Percentiles rank a stretch among this genome's conserved stretches.
Evolutionary conservation across 805 yeast species (phyloP).

Genomic region (Myxozyma mucilagina): DNA sequence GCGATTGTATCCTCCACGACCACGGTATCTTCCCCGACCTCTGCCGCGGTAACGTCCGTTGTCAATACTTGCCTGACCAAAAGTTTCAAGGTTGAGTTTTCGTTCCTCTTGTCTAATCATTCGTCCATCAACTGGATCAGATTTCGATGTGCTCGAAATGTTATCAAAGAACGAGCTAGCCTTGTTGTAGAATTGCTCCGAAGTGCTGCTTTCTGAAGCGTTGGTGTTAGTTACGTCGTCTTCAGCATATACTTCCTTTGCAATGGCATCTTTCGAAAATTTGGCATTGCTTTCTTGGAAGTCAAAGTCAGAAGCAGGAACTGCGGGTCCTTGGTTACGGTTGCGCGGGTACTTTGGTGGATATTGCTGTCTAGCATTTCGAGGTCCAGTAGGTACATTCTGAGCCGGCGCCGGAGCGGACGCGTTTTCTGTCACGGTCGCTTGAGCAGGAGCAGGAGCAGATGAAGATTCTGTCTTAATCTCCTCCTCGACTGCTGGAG

Average conservation of each 20-base stretch:
- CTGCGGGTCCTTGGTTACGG: background rate
- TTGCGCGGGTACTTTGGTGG: slow-evolving; percentile 8
- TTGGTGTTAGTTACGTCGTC: slow-evolving; percentile 39
- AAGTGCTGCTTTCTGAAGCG: slow-evolving; percentile 34
- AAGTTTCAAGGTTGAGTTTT: slow-evolving; percentile 73
- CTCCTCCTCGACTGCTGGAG: slow-evolving; percentile 22
- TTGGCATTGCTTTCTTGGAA: slow-evolving; percentile 73
- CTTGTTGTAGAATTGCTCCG: slow-evolving; percentile 61
- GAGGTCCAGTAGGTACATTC: background rate
- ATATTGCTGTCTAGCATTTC: background rate
- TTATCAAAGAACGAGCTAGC: slow-evolving; percentile 86
- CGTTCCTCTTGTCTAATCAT: slow-evolving; percentile 76
- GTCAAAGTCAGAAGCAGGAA: slow-evolving; percentile 66
- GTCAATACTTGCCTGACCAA: slow-evolving; percentile 66
- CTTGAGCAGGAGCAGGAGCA: slow-evolving; percentile 10
- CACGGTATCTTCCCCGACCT: slow-evolving; percentile 48
- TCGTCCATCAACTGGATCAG: slow-evolving; percentile 46
- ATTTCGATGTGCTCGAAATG: slow-evolving; percentile 61
- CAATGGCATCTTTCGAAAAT: slow-evolving; percentile 44
- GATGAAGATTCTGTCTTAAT: slow-evolving; percentile 7
- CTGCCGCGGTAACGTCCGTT: slow-evolving; percentile 49
- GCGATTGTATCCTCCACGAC: slow-evolving; percentile 43
- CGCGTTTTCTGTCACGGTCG: background rate
- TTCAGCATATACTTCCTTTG: slow-evolving; percentile 47
- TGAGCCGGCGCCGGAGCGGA: slow-evolving; percentile 1